These are phyloP conservation scores for Plasmodium gaboni DNA, from an alignment of 169 alveolate species.

Conservation along the genomic window DNA sequence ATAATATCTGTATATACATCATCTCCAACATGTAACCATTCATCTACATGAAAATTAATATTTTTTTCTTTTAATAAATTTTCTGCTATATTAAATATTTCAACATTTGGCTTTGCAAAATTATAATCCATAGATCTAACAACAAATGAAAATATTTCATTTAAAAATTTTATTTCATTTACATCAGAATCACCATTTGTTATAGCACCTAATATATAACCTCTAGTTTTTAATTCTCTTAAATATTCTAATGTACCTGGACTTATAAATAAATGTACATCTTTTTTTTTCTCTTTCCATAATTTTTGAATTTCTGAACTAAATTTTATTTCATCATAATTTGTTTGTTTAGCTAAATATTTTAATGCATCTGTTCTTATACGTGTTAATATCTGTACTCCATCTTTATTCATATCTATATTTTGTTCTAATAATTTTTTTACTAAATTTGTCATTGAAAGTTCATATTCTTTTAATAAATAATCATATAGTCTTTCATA, in stretches of 20 bases:
- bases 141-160: constrained; percentile 59
- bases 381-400: constrained; percentile 35
- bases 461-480: constrained; percentile 25
- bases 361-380: constrained; percentile 56
- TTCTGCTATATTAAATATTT: constrained; percentile 59
- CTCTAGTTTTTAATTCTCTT: constrained; percentile 48
- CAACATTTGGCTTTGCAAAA: constrained; percentile 51
- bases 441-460: constrained; percentile 46
- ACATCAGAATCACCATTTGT: constrained; percentile 77
- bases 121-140: constrained; percentile 71
- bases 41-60: constrained; percentile 3
- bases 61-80: constrained; percentile 43
- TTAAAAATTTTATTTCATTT: constrained; percentile 45
- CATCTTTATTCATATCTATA: constrained; percentile 10
- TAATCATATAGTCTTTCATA: constrained; percentile 53
- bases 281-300: constrained; percentile 62
- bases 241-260: constrained; percentile 70
- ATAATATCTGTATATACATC: constrained; percentile 62
- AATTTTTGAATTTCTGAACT: constrained; percentile 32
- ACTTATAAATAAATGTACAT: constrained; percentile 65
- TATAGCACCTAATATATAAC: constrained; percentile 67
- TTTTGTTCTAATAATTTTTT: constrained; percentile 25
- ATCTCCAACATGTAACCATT: constrained; percentile 75
- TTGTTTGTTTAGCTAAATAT: constrained; percentile 50
- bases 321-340: constrained; percentile 53